phyloP scores from a whole-genome alignment of 2,329 filamentous ascomycete species.

The Aspergillus ochraceus region DNA sequence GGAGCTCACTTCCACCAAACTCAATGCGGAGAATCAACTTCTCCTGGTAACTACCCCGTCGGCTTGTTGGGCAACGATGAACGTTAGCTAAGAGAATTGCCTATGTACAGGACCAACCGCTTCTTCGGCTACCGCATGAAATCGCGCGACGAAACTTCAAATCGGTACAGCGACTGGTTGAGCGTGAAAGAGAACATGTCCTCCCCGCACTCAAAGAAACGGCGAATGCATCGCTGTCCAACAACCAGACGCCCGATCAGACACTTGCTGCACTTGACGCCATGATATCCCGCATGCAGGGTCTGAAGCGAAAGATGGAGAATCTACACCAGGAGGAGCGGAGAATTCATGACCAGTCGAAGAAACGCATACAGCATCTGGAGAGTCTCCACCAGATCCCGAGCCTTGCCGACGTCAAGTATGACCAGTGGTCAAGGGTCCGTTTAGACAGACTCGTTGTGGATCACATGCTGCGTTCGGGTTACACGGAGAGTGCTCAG shows the following conservation, averaged over 20 bases:
- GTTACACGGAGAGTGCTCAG: slow-evolving; percentile 75
- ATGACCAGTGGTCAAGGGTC: slow-evolving; percentile 83
- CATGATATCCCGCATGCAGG: slow-evolving; percentile 82
- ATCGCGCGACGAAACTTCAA: slow-evolving; percentile 94
- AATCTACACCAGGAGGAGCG: slow-evolving; percentile 76
- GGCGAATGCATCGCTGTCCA: slow-evolving; percentile 64
- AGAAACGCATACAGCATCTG: slow-evolving; percentile 76
- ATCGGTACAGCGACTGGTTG: slow-evolving; percentile 56
- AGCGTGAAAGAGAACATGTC: slow-evolving; percentile 49
- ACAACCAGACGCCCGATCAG: slow-evolving; percentile 63
- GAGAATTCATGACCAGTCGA: slow-evolving; percentile 71
- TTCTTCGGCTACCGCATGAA: slow-evolving; percentile 89
- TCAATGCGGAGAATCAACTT: slow-evolving; percentile 52
- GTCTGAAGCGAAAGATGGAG: slow-evolving; percentile 83
- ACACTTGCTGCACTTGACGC: slow-evolving; percentile 78
- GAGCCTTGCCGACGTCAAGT: slow-evolving; percentile 85
- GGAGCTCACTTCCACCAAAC: slow-evolving; percentile 48
- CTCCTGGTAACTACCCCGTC: slow-evolving; percentile 41
- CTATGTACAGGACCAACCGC: slow-evolving; percentile 74
- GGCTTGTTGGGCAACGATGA: neutral
- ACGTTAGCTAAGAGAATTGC: slow-evolving; percentile 5
- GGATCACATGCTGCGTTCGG: slow-evolving; percentile 86
- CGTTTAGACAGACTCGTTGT: slow-evolving; percentile 81
- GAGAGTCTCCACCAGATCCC: slow-evolving; percentile 77
- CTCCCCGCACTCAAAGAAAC: slow-evolving; percentile 52